Percentiles rank a stretch among this genome's conserved stretches.
phyloP scores from a whole-genome alignment of 2,329 filamentous ascomycete genomes.

The Aphanoascus verrucosus region DNA sequence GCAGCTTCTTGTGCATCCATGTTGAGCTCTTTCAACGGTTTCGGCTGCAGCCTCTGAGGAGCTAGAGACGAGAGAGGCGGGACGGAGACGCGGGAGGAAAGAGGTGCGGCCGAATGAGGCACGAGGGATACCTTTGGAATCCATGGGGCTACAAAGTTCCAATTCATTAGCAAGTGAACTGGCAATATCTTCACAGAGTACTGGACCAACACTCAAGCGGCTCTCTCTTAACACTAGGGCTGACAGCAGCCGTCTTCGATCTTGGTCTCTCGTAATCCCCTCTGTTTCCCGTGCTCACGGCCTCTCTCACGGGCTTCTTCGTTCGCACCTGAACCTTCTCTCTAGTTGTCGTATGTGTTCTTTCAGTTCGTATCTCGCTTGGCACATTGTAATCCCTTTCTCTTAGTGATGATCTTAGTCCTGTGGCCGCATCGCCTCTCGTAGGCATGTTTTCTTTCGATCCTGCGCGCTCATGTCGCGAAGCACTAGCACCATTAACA shows the following conservation, averaged over 20 bases:
- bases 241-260: slow-evolving; percentile 24
- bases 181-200: background rate
- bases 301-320: slow-evolving; percentile 46
- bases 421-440: slow-evolving; percentile 11
- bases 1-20: slow-evolving; percentile 75
- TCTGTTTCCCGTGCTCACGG: slow-evolving; percentile 24
- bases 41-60: slow-evolving; percentile 57
- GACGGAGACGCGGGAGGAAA: slow-evolving; percentile 57
- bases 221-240: slow-evolving; percentile 24
- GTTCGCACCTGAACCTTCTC: slow-evolving; percentile 52
- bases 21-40: slow-evolving; percentile 57
- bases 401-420: slow-evolving; percentile 22
- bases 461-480: slow-evolving; percentile 14
- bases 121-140: slow-evolving; percentile 67
- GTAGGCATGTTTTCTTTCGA: slow-evolving; percentile 17
- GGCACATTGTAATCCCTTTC: slow-evolving; percentile 29
- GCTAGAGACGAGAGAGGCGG: slow-evolving; percentile 55
- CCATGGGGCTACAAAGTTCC: slow-evolving; percentile 46
- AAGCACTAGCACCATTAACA: slow-evolving; percentile 21
- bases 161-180: background rate
- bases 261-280: slow-evolving; percentile 28
- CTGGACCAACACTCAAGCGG: slow-evolving; percentile 23
- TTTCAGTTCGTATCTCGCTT: slow-evolving; percentile 33
- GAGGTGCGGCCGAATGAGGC: slow-evolving; percentile 57
- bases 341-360: slow-evolving; percentile 46